These are phyloP conservation scores for Hyphopichia pseudoburtonii DNA, from an alignment of 1,139 yeast genomes.

Conservation along the genomic window DNA sequence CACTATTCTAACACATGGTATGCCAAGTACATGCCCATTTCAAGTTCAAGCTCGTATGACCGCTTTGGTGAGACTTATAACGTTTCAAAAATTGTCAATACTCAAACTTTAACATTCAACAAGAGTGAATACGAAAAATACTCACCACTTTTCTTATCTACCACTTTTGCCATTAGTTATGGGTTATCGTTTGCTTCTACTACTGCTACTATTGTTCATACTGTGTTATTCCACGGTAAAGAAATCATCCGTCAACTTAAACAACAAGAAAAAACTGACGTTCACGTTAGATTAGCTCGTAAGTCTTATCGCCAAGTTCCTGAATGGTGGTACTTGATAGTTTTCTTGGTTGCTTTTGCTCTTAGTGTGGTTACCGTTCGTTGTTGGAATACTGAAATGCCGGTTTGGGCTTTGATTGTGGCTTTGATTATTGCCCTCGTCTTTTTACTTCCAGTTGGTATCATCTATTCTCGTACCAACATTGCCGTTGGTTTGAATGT, in stretches of 20 bases:
- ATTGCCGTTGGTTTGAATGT: constrained; percentile 48
- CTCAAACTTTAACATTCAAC: constrained; percentile 40
- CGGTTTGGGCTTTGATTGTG: constrained; percentile 49
- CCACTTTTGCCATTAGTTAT: constrained; percentile 62
- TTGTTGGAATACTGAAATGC: constrained; percentile 47
- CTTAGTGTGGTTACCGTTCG: constrained; percentile 38
- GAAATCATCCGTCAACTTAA: constrained; percentile 49
- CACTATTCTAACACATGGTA: constrained; percentile 45
- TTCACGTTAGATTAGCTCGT: constrained; percentile 63
- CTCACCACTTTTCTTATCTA: constrained; percentile 59
- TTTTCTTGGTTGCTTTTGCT: constrained; percentile 44
- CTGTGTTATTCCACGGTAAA: constrained; percentile 54
- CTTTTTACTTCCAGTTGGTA: constrained; percentile 44
- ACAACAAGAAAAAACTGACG: constrained; percentile 51
- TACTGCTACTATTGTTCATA: constrained; percentile 57
- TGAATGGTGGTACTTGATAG: constrained; percentile 60
- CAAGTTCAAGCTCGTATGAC: constrained; percentile 40
- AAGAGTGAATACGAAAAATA: constrained; percentile 42
- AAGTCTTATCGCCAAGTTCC: constrained; percentile 57
- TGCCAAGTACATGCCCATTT: constrained; percentile 44
- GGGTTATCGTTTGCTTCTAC: constrained; percentile 66
- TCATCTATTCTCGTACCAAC: constrained; percentile 43
- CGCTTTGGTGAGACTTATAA: constrained; percentile 34
- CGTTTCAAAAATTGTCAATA: constrained; percentile 43
- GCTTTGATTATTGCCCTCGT: constrained; percentile 42